Base-by-base conservation (phyloP, 306 rosid species). In the Dryas octopetala region DNA sequence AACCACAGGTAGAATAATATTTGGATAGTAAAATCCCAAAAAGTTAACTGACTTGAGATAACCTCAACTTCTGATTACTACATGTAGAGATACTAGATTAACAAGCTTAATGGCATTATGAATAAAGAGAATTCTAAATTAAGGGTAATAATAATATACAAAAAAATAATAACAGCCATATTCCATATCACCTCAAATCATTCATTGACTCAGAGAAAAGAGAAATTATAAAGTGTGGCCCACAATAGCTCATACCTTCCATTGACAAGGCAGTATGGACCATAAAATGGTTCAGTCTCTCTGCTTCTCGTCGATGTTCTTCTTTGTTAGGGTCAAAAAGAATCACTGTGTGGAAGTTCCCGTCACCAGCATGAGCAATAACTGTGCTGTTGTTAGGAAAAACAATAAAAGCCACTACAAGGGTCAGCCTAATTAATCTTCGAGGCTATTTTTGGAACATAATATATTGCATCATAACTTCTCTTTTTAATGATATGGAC, bases 301-400 rank as follows among this genome's bases (percentile, higher is more conserved):
- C 97, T 14, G 96, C 98, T 80, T 91, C 98, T 81, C 0, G 76
- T 53, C 81, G 82, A 11, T 95, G 92, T 47, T 89, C 93, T 81
- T 89, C 97, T 70, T 82, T 62, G 75, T 61, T 54, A 65, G 98
- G 97, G 79, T 95, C 92, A 78, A 95, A 89, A 23, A 95, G 83
- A 75, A 95, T 89, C 46, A 87, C 70, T 0, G 97, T 86, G 83
- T 90, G 98, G 91, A 95, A 95, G 85, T 95, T 95, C 74, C 98
- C 98, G 49, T 95, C 97, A 62, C 97, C 98, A 50, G 98, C 97
- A 87, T 91, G 98, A 62, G 96, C 97, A 84, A 95, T 65, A 45
- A 95, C 93, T 11, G 88, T 79, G 89, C 98, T 94, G 94, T 66
- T 58, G 77, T 78, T 62, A 43, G 81, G 66, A 76, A 88, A 69